Conservation (phyloP, 164 flowering plant genomes). For the Saururus chinensis region DNA sequence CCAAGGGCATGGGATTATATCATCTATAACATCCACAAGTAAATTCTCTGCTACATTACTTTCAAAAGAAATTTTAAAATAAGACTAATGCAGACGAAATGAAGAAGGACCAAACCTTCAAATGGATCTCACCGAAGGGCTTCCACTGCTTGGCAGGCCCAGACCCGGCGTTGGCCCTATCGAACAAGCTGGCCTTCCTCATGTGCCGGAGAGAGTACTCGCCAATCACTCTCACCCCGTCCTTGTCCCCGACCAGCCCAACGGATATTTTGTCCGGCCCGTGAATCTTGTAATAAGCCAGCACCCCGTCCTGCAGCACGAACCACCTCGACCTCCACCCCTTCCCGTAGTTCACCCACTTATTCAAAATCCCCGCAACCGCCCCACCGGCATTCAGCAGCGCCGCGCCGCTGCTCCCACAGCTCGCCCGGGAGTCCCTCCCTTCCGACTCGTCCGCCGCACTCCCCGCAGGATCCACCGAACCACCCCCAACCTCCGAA, state of each 20-base stretch:
- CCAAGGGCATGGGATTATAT: too few species aligned
- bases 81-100: too few species aligned
- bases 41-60: too few species aligned
- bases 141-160: conserved; percentile 42
- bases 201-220: conserved; percentile 60
- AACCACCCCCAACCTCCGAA: neutral
- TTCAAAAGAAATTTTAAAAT: too few species aligned
- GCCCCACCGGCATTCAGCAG: conserved; percentile 22
- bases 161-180: conserved; percentile 10
- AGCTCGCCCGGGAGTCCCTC: conserved; percentile 21
- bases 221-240: conserved; percentile 55
- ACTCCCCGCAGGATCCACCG: neutral
- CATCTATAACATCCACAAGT: too few species aligned
- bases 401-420: conserved; percentile 11
- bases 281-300: conserved; percentile 87
- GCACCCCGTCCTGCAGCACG: conserved; percentile 75
- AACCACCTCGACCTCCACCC: conserved; percentile 86
- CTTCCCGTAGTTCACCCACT: conserved; percentile 96
- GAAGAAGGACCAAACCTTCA: conserved; percentile 51
- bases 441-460: conserved; percentile 22
- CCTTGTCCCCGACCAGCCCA: conserved; percentile 38
- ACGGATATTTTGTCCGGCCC: conserved; percentile 79
- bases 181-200: conserved; percentile 25
- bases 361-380: conserved; percentile 69
- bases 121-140: conserved; percentile 88